Percentiles rank a stretch among this genome's conserved stretches.
Conservation (phyloP, 257 asterid genomes). For the Anisodus tanguticus region DNA sequence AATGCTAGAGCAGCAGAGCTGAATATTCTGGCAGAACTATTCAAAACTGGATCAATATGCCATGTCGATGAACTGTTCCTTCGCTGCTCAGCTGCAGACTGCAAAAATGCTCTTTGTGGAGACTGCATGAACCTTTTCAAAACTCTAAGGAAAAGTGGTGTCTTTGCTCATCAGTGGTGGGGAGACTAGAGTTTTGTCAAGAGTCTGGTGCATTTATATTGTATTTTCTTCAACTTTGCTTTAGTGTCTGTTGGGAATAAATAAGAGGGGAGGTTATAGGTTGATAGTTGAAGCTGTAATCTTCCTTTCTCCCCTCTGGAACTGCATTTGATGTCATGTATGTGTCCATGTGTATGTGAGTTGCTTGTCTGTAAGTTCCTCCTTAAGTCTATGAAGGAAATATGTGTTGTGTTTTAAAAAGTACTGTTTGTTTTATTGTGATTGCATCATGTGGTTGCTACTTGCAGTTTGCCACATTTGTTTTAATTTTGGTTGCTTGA, state of each 20-base stretch:
- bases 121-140: slow-evolving; percentile 55
- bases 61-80: slow-evolving; percentile 74
- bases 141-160: slow-evolving; percentile 70
- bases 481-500: not conserved
- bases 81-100: slow-evolving; percentile 55
- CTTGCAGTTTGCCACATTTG: not conserved
- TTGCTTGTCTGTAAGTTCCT: slow-evolving; percentile 11
- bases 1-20: slow-evolving; percentile 55
- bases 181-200: slow-evolving; percentile 49
- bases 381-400: not conserved
- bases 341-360: slow-evolving; percentile 6
- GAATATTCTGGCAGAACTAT: slow-evolving; percentile 64
- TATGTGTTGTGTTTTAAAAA: not conserved
- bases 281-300: slow-evolving; percentile 31
- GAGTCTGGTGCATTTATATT: slow-evolving; percentile 1
- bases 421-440: not conserved
- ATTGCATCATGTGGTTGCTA: not conserved
- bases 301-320: slow-evolving; percentile 30
- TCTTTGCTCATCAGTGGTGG: slow-evolving; percentile 76
- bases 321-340: slow-evolving; percentile 25
- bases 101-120: slow-evolving; percentile 41
- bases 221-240: slow-evolving; percentile 14
- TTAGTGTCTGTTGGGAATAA: slow-evolving; percentile 36
- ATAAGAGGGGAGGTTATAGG: slow-evolving; percentile 36
- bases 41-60: slow-evolving; percentile 68